Evolutionary conservation across 2,329 filamentous ascomycete genomes (phyloP), one percentile per base, ranked within the genome.

Genomic region (Aspergillus sp.): DNA sequence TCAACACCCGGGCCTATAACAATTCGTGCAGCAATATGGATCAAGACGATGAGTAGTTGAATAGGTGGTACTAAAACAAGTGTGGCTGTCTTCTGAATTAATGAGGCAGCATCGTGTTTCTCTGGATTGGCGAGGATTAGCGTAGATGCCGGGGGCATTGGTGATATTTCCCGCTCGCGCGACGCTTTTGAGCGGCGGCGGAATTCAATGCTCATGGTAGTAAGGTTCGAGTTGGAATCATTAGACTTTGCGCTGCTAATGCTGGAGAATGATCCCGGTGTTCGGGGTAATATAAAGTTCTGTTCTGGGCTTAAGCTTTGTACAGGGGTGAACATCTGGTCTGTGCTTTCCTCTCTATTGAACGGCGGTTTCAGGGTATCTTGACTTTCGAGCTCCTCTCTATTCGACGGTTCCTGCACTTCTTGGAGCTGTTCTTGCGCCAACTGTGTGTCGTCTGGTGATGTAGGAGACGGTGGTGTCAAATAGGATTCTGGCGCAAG

Each of bases 41-140:
- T 82, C 81, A 96, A 92, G 41, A 96, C 79, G 24, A 85, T 81
- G 37, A 96, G 84, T 2, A 96, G 82, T 66, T 93, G 86, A 35
- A 88, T 84, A 0, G 93, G 91, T n/a, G 91, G 91, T 0, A 90
- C 86, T 14, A 96, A 77, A 4, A 96, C 82, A 31, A 95, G 82
- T 52, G 90, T 86, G 62, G 85, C 87, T 0, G 91, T 92, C 74
- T 90, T 93, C 56, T 88, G 84, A 24, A 96, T 82, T 31, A 96
- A 83, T 3, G 86, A 83, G 51, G 84, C 78, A 1, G 86, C 84
- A 31, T 89, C 77, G 44, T 81, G 77, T 52, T 80, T 79, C 35
- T 82, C 76, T 0, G 76, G 69, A 57, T 77, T 72, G 48, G 75
- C 71, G 4, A 85, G 82, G 5, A 82, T 80, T 9, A 92, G 75